Evolutionary conservation across 2,329 filamentous ascomycete species (phyloP), one percentile per base, ranked within the genome.

Genomic region (Pseudovirgaria hyperparasitica): DNA sequence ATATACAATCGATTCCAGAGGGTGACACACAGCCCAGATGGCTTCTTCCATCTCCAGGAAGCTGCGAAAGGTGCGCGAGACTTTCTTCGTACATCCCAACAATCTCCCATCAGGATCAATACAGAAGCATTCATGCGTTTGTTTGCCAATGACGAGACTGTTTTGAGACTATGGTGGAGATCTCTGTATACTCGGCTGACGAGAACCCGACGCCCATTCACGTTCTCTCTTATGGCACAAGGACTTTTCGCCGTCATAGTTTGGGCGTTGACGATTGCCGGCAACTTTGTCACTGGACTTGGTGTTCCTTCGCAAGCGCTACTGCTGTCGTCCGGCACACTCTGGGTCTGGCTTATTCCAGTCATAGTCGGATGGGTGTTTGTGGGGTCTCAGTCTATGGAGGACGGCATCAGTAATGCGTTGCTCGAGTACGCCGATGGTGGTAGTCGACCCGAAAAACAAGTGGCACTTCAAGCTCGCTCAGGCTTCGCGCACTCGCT

Each of bases 331-430:
- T 39, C 37, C 15, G 36, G 40, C 9, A 37, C 18, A 9, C 19
- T 43, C 14, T 42, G 40, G 39, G 19, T 40, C 9, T 43, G 40
- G 40, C 19, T 43, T 26, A 32, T 41, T 16, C 37, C 40, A 6
- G 32, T 43, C 4, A 42, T 43, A 17, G 25, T 28, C 19, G 40
- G 40, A 9, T 43, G 38, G 37, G 31, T 43, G n/a, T 35, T 29
- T 4, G 39, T 40, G 6, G 40, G 40, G 3, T 38, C 38, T 11
- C 39, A 43, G 23, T 26, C 17, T 19, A 30, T 14, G 9, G 11
- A 26, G 9, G 30, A 36, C 17, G 27, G 39, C 9, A 40, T 43
- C 17, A 32, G 40, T 9, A 25, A 39, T 13, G 39, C 39, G 5
- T 19, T 43, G n/a, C 9, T 20, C n/a, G n/a, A n/a, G n/a, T n/a